Conservation (phyloP, 2,329 filamentous ascomycete species). For the Sordariomycetes sp. region DNA sequence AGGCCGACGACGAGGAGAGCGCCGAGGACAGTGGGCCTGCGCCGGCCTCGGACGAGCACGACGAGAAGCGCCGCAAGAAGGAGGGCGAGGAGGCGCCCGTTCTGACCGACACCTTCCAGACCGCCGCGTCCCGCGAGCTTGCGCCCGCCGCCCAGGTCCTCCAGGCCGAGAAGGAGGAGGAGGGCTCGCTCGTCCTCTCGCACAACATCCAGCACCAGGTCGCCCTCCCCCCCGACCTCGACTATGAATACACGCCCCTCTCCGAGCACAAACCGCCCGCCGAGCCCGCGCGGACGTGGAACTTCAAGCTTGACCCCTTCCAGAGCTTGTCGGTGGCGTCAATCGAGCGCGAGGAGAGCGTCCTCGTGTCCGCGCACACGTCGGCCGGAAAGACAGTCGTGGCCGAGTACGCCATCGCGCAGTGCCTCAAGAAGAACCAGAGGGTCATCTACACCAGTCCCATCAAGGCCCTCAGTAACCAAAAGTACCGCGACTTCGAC, state of each 20-base stretch:
- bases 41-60: conserved; percentile 17
- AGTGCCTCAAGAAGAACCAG: conserved; percentile 94
- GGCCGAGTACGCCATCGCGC: conserved; percentile 94
- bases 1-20: neutral
- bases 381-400: conserved; percentile 97
- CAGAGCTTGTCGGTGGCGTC: conserved; percentile 90
- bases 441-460: conserved; percentile 98
- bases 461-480: conserved; percentile 96
- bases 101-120: conserved; percentile 88
- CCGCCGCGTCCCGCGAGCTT: conserved; percentile 62
- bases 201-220: conserved; percentile 99
- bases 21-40: conserved; percentile 9
- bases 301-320: conserved; percentile 93
- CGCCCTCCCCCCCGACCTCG: conserved; percentile 80
- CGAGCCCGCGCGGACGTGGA: conserved; percentile 70
- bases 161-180: neutral
- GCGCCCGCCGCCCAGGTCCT: neutral
- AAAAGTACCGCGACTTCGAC: conserved; percentile 95
- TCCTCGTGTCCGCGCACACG: conserved; percentile 92
- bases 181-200: conserved; percentile 54
- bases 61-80: conserved; percentile 49
- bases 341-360: conserved; percentile 91
- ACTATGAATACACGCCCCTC: conserved; percentile 91
- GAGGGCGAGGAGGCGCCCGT: conserved; percentile 57
- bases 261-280: conserved; percentile 86